Base-by-base conservation (phyloP, 345 rosid species). In the Citrus trifoliata region DNA sequence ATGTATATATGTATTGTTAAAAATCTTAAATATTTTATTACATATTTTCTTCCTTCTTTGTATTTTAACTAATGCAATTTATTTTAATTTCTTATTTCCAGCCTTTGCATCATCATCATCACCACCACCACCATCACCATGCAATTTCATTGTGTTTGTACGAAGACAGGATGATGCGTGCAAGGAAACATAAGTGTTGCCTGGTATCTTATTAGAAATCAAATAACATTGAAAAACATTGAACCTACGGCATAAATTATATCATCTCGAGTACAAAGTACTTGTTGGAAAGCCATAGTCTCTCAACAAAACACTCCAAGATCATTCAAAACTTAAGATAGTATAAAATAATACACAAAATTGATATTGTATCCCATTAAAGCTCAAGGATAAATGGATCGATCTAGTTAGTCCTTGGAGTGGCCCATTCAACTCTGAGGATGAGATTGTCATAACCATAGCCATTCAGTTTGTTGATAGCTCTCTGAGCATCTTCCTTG, bases 401-500 rank as follows among this genome's bases (percentile, higher is more conserved):
- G 59, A 71, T 73, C 88, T 91, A 93, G 74, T 88, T 92, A 0
- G 92, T 75, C 80, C 99, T 92, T 32, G 97, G 97, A 10, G 96
- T 91, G 0, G 97, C 97, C 98, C 99, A 95, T 80, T 92, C 95
- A 30, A 93, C 98, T 73, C 92, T 87, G 48, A 95, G 98, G 82
- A 95, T 95, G 73, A 95, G 97, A 82, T 85, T 95, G 80, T 92
- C 98, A 72, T 93, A 93, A 67, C 99, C 99, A 83, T 95, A 95
- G 1, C 97, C 98, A 67, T 95, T 91, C 72, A 93, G 81, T 80
- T 93, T 93, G 89, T 88, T 87, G 88, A 95, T 92, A 2, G 99
- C 99, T 79, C 90, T 83, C 81, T 93, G 91, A 21, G 95, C 97
- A 74, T 93, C 97, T 73, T 93, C 99, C 79, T 90, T 88, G 90